A percentile compares a stretch with the other conserved stretches of the same genome.
phyloP scores from a whole-genome alignment of 345 rosid species.

The Reutealis trisperma region DNA sequence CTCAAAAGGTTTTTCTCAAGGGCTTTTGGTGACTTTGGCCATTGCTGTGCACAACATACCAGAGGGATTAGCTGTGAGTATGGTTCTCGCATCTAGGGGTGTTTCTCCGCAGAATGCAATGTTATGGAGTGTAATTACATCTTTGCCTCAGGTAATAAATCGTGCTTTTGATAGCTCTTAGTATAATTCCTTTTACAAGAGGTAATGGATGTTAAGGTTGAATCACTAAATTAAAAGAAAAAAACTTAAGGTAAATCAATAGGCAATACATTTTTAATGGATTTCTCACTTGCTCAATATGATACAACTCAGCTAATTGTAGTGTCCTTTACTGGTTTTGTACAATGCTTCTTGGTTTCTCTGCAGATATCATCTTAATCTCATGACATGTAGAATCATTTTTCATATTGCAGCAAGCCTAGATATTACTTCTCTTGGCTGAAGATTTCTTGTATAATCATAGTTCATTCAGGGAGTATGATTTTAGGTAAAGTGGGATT shows the following conservation, averaged over 20 bases:
- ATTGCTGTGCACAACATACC: constrained; percentile 99
- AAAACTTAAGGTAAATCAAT: not conserved
- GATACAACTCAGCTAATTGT: not conserved
- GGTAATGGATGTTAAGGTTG: not conserved
- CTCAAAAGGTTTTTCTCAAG: constrained; percentile 93
- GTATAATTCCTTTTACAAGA: not conserved
- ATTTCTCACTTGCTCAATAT: not conserved
- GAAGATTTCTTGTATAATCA: not conserved
- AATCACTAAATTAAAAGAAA: not conserved
- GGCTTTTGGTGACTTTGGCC: constrained; percentile 95
- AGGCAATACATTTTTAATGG: not conserved
- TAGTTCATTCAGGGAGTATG: not conserved
- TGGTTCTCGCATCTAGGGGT: constrained; percentile 98
- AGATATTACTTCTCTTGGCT: not conserved
- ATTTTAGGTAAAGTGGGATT: not conserved
- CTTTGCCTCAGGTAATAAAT: constrained; percentile 85
- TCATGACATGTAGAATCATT: not conserved
- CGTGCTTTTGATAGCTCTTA: not conserved
- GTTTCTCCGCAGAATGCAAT: constrained; percentile 99
- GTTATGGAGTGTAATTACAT: constrained; percentile 98
- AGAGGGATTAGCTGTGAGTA: constrained; percentile 98
- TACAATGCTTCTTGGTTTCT: not conserved
- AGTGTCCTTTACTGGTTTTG: not conserved
- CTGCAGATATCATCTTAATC: not conserved
- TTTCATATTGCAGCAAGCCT: not conserved